Base-by-base conservation (phyloP, 208 protist genomes). In the Leishmania arabica region DNA sequence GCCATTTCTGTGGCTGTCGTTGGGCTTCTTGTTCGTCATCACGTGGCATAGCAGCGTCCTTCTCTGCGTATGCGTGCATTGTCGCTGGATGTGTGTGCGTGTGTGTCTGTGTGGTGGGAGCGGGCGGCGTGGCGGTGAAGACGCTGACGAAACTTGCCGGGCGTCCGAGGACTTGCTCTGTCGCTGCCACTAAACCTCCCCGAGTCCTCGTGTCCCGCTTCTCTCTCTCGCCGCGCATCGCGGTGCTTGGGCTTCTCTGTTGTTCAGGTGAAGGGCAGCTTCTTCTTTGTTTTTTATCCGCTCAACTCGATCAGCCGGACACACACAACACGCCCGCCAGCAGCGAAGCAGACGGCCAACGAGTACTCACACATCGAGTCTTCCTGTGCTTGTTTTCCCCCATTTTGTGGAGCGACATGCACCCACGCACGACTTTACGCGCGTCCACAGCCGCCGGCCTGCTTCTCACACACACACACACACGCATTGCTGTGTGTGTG, bases 11-110 rank as follows among this genome's bases (percentile, higher is more conserved):
- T 84, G n/a, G 72, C 88, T 75, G 84, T 89, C 64, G 19, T 88
- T 21, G 78, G 85, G n/a, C 60, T 91, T 56, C 77, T 93, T 7
- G n/a, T 93, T 17, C 86, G 90, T 15, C 88, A 92, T 53, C 90
- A 93, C 45, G 81, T 75, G 7, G 75, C 85, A 45, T 88, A 74
- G 31, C 42, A 13, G 73, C 17, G 13, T 34, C 7, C 17, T 24
- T 24, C 58, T 49, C 56, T 24, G 19, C 7, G 8, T 60, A 51
- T 60, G 53, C 62, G 34, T 40, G 34, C 17, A 31, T 64, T 58
- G 53, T 62, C 19, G 47, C 2, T 76, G 40, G 17, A 11, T 19
- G 40, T 17, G 72, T 77, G 73, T 64, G 73, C 17, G 42, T 56
- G 34, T 76, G 24, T 58, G 45, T 47, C 13, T 27, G 70, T 53